Evolutionary conservation across 805 yeast species (phyloP).

Genomic region (Saccharomyces eubayanus): DNA sequence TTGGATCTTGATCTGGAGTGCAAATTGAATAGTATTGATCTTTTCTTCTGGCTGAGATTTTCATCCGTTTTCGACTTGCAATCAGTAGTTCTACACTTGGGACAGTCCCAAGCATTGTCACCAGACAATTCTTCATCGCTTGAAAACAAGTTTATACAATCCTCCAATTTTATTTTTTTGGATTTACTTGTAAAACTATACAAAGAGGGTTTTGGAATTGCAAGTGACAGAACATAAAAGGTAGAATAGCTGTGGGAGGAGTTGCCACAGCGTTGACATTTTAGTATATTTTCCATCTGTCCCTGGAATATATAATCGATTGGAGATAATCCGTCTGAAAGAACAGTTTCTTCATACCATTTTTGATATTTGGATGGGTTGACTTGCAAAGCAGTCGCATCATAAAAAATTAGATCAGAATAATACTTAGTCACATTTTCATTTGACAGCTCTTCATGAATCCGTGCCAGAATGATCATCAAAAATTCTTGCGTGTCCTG

Average conservation of each 20-base stretch:
- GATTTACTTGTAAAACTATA: slow-evolving; percentile 18
- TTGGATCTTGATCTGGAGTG: slow-evolving; percentile 21
- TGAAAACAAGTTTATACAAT: slow-evolving; percentile 54
- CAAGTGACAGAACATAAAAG: slow-evolving; percentile 53
- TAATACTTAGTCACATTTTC: slow-evolving; percentile 32
- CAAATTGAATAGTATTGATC: not conserved
- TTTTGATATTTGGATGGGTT: slow-evolving; percentile 44
- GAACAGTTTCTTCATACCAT: slow-evolving; percentile 49
- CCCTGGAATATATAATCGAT: slow-evolving; percentile 63
- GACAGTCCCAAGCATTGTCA: slow-evolving; percentile 81
- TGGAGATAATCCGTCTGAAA: slow-evolving; percentile 57
- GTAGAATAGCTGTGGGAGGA: slow-evolving; percentile 52
- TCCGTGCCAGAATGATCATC: slow-evolving; percentile 53
- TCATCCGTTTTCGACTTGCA: not conserved
- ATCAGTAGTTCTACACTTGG: slow-evolving; percentile 41
- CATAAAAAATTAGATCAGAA: slow-evolving; percentile 33
- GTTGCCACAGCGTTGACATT: slow-evolving; percentile 58
- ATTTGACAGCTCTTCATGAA: slow-evolving; percentile 57
- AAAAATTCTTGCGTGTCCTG: slow-evolving; percentile 78
- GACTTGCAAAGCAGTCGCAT: slow-evolving; percentile 20
- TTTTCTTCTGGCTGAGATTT: not conserved
- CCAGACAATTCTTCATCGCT: slow-evolving; percentile 57
- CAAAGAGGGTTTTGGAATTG: slow-evolving; percentile 39
- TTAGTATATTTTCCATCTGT: slow-evolving; percentile 55
- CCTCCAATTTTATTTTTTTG: slow-evolving; percentile 43